Conservation (phyloP, 176 grass and related monocot genomes). For the Oryza glumipatula region DNA sequence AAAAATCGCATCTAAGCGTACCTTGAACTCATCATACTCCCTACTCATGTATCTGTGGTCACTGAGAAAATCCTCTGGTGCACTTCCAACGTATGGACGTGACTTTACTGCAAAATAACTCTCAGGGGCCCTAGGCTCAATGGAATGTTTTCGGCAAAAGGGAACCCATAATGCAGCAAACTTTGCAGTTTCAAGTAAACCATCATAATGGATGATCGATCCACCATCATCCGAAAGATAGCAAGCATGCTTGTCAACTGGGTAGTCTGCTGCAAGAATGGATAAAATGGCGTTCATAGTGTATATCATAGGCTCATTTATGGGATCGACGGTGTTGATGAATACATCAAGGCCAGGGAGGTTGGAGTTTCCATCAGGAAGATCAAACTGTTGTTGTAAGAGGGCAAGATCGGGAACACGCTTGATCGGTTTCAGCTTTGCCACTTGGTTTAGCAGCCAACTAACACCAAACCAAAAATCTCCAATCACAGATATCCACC, state of each 20-base stretch:
- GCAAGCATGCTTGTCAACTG: slow-evolving; percentile 52
- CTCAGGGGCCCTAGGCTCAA: slow-evolving; percentile 56
- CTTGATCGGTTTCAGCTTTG: slow-evolving; percentile 50
- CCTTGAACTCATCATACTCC: slow-evolving; percentile 58
- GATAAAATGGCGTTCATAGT: slow-evolving; percentile 56
- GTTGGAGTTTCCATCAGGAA: slow-evolving; percentile 48
- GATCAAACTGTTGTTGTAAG: slow-evolving; percentile 47
- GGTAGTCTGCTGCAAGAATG: slow-evolving; percentile 59
- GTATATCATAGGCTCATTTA: slow-evolving; percentile 58
- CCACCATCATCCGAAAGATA: slow-evolving; percentile 61
- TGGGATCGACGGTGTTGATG: slow-evolving; percentile 54
- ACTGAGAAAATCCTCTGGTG: slow-evolving; percentile 40
- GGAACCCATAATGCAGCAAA: slow-evolving; percentile 53
- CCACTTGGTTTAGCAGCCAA: slow-evolving; percentile 51
- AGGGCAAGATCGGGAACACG: slow-evolving; percentile 37
- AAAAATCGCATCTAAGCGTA: slow-evolving; percentile 39
- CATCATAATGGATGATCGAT: slow-evolving; percentile 53
- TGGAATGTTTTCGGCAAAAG: slow-evolving; percentile 57
- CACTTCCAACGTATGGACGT: slow-evolving; percentile 43
- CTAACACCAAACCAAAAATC: slow-evolving; percentile 57
- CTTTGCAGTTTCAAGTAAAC: slow-evolving; percentile 50
- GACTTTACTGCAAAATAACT: slow-evolving; percentile 51
- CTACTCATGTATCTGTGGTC: slow-evolving; percentile 26
- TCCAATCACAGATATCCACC: slow-evolving; percentile 55
- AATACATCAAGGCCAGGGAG: slow-evolving; percentile 51